Evolutionary conservation across 192 early-diverging fungal genomes (phyloP), one percentile per base, ranked within the genome.

Genomic region (Umbelopsis vinacea): DNA sequence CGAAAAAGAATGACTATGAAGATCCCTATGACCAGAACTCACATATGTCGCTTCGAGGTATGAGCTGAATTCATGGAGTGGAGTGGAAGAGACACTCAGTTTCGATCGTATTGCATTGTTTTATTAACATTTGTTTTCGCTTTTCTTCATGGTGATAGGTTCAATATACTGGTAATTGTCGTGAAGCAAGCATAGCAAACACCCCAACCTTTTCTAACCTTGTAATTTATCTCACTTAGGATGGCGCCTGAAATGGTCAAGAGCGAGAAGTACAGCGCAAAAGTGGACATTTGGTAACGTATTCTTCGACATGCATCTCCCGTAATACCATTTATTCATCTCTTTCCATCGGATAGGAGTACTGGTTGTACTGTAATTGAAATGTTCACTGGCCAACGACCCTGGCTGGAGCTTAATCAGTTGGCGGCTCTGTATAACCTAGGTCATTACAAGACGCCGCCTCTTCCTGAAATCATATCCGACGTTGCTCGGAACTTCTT

Each of bases 231-330:
- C n/a, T n/a, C n/a, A 50, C 11, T 12, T 66, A 76, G 75, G 88
- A 98, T 99, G 97, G 96, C 97, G 26, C 97, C 97, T n/a, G 97
- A 99, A 78, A 94, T 97, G 14, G 94, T 93, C 0, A 88, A 89
- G 2, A 88, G 85, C 19, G 88, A 92, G 38, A 92, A 89, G 15
- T 98, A 99, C 71, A 90, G 91, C 55, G 95, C 93, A 35, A 98
- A 96, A 72, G 93, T 96, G 2, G 98, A 99, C 79, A 95, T 99
- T 54, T 99, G 98, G 93, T 89, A 47, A 67, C 15, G 11, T 66
- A 35, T 43, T 10, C 10, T 22, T 37, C 33, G 11, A 21, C 11
- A 8, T 37, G 3, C 3, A 29, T 45, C 24, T 43, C 10, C 29
- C 22, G 0, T 7, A 22, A 14, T 68, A 24, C 45, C 12, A 1